Base-by-base conservation (phyloP, 2,329 filamentous ascomycete genomes). In the Aspergillus novofumigatus region DNA sequence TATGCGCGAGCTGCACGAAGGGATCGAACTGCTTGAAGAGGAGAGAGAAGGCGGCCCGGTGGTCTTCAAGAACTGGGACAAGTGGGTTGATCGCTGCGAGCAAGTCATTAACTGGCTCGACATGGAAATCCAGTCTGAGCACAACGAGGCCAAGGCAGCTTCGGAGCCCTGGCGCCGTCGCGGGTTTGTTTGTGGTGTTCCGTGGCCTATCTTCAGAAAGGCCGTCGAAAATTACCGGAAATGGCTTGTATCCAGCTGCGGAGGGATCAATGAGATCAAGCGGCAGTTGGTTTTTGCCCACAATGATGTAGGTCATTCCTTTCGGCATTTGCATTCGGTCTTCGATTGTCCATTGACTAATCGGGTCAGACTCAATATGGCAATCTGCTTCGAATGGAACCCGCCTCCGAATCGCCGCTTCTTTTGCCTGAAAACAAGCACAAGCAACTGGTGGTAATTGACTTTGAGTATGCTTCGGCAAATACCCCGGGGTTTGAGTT, bases 391-490 rank as follows among this genome's bases (percentile, higher is more conserved):
- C 91, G 92, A 41, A 78, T 88, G 72, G 84, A 91, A 63, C 85
- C 85, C 2, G 77, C 78, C 42, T 82, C 81, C 51, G 88, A 92
- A 65, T 97, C 92, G 0, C 94, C 93, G 0, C 83, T 97, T 7
- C 82, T 97, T 10, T 84, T 94, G 51, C 92, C 94, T 0, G 87
- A 90, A 57, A 97, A 97, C 74, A 87, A 93, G 65, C 94, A 99
- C 77, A 97, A 96, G 74, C 93, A 96, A 75, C 84, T 99, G 14
- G 84, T 97, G 17, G 94, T 99, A 62, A 99, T 99, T 68, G 94
- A 99, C 72, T 99, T 99, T 68, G 94, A 99, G 70, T 99, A 99
- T 71, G 90, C 94, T 1, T 92, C 88, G 2, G 92, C 93, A 56
- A 99, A 97, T 71, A 81, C 87, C 0, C 86, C 86, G 0, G 94